These are phyloP conservation scores for Suillus bovinus DNA, from an alignment of 768 basidiomycete species.

Conservation along the genomic window DNA sequence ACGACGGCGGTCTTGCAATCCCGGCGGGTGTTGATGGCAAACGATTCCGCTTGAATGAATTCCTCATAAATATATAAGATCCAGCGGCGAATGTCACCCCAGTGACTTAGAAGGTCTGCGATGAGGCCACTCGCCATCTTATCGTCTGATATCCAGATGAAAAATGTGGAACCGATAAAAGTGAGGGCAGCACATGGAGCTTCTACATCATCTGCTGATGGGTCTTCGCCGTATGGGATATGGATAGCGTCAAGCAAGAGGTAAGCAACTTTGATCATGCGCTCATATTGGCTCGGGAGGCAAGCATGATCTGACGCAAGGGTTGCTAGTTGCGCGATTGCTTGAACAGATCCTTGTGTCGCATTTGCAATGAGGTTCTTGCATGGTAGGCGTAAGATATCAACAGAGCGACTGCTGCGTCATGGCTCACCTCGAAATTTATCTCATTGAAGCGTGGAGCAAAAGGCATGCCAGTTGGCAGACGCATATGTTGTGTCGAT, in stretches of 20 bases:
- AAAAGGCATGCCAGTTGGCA: constrained; percentile 1
- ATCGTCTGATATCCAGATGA: constrained; percentile 23
- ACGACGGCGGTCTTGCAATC: constrained; percentile 26
- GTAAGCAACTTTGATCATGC: constrained; percentile 23
- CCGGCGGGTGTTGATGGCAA: constrained; percentile 16
- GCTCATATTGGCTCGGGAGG: constrained; percentile 22
- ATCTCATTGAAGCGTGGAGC: not conserved
- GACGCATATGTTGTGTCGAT: not conserved
- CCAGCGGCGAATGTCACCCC: constrained; percentile 30
- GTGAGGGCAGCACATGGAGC: constrained; percentile 17
- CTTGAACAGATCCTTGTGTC: constrained; percentile 14
- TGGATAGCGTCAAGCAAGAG: constrained; percentile 20
- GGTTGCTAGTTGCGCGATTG: constrained; percentile 17
- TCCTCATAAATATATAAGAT: constrained; percentile 23
- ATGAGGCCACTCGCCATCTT: constrained; percentile 17
- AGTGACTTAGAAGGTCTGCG: constrained; percentile 18
- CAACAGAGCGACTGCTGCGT: not conserved
- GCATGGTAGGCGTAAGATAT: not conserved
- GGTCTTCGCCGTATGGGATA: constrained; percentile 18
- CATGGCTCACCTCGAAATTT: constrained; percentile 25
- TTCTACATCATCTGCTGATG: constrained; percentile 12
- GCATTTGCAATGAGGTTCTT: constrained; percentile 20
- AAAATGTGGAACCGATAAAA: constrained; percentile 24
- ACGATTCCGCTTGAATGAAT: constrained; percentile 13
- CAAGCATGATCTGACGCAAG: constrained; percentile 17